A percentile compares a stretch with the other conserved stretches of the same genome.
Evolutionary conservation across 805 yeast species (phyloP).

Genomic region (Candida pini): DNA sequence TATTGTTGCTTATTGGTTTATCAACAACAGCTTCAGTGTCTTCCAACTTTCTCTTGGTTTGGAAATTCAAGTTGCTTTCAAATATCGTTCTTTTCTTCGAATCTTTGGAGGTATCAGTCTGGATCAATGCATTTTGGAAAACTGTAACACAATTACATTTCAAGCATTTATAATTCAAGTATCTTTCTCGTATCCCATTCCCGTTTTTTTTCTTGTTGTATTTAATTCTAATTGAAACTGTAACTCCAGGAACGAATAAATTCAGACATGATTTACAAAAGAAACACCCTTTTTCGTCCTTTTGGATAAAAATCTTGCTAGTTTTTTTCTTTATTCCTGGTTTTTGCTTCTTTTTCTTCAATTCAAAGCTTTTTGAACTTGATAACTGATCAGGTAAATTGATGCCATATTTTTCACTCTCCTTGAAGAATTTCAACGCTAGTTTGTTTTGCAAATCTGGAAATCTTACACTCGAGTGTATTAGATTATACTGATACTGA

Average conservation of each 20-base stretch:
- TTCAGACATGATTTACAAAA: slow-evolving; percentile 15
- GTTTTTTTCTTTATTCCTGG: background rate
- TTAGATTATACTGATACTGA: slow-evolving; percentile 14
- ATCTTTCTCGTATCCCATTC: slow-evolving; percentile 3
- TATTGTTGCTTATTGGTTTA: slow-evolving; percentile 1
- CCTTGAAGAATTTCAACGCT: slow-evolving; percentile 9
- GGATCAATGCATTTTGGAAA: slow-evolving; percentile 4
- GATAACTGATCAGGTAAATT: slow-evolving; percentile 12
- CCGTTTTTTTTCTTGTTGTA: slow-evolving; percentile 3
- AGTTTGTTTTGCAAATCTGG: slow-evolving; percentile 14
- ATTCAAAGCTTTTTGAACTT: background rate
- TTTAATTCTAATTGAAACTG: slow-evolving; percentile 10
- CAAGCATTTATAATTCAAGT: slow-evolving; percentile 18
- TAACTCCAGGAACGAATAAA: slow-evolving; percentile 17
- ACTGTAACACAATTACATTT: slow-evolving; percentile 12
- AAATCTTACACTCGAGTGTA: slow-evolving; percentile 9
- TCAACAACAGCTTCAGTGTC: background rate
- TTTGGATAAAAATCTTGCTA: background rate
- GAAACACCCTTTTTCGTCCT: slow-evolving; percentile 6
- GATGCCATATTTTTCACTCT: slow-evolving; percentile 10
- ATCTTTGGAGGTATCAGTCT: background rate
- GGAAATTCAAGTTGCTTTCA: slow-evolving; percentile 7
- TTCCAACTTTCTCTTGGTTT: background rate
- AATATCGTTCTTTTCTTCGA: slow-evolving; percentile 1
- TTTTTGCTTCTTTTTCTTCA: background rate